Conservation (phyloP, 768 basidiomycete genomes). For the Lactarius vividus region DNA sequence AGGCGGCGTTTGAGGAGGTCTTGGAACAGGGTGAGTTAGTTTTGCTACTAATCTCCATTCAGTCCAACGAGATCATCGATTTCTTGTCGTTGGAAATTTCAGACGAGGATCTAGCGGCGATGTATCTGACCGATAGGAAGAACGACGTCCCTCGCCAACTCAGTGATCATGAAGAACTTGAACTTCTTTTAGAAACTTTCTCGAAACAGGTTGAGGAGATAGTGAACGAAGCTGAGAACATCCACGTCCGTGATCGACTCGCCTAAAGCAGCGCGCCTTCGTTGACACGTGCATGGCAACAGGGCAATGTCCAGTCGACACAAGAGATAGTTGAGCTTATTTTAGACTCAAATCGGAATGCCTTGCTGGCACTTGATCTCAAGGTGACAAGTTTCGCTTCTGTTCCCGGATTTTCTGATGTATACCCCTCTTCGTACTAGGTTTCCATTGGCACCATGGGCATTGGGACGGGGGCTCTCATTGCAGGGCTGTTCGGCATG, state of each 20-base stretch:
- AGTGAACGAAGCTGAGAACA: conserved; percentile 87
- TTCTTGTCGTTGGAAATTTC: not conserved
- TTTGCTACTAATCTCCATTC: conserved; percentile 7
- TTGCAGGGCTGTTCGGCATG: conserved; percentile 95
- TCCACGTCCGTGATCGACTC: conserved; percentile 51
- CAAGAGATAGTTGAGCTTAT: conserved; percentile 98
- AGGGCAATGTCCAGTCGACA: conserved; percentile 94
- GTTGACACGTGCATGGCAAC: conserved; percentile 10
- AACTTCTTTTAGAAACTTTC: conserved; percentile 91
- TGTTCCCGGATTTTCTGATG: conserved; percentile 1
- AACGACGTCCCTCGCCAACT: conserved; percentile 55
- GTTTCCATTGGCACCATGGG: conserved; percentile 96
- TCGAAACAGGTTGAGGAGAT: conserved; percentile 97
- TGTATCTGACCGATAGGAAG: conserved; percentile 91
- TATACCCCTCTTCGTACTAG: conserved; percentile 35
- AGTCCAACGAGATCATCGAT: not conserved
- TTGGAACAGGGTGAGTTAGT: conserved; percentile 69
- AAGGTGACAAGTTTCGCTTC: conserved; percentile 48
- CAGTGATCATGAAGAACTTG: conserved; percentile 89
- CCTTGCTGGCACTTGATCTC: conserved; percentile 85
- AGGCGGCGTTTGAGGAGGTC: conserved; percentile 88
- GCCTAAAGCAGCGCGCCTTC: not conserved
- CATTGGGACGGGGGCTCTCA: conserved; percentile 82
- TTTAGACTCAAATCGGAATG: conserved; percentile 93
- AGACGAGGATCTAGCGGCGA: conserved; percentile 94